phyloP scores from a whole-genome alignment of 2,329 filamentous ascomycete species.

The Colletotrichum siamense region DNA sequence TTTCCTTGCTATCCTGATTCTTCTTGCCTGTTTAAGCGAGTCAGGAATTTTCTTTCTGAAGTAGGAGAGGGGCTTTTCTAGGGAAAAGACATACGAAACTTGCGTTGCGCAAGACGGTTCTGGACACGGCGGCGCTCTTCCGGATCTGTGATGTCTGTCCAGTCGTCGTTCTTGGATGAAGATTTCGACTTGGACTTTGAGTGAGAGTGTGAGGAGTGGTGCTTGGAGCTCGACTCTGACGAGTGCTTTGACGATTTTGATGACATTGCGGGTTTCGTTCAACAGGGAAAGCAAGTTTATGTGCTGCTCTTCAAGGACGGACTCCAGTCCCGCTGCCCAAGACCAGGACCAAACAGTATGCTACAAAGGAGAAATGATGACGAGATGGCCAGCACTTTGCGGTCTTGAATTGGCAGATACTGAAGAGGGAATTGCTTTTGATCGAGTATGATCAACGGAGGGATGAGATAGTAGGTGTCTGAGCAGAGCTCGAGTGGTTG shows the following conservation, averaged over 20 bases:
- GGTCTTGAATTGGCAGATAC: neutral
- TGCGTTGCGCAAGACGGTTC: constrained; percentile 77
- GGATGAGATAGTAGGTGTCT: neutral
- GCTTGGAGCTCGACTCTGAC: constrained; percentile 30
- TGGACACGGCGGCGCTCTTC: constrained; percentile 77
- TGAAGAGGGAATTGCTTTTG: neutral
- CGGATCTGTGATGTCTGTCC: constrained; percentile 72
- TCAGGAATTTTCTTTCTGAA: neutral
- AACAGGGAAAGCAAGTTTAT: neutral
- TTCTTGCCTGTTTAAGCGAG: constrained; percentile 66
- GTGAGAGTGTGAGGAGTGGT: constrained; percentile 40
- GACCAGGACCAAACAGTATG: neutral
- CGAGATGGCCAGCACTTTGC: neutral
- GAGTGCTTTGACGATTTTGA: constrained; percentile 30
- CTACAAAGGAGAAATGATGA: neutral
- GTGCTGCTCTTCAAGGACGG: neutral
- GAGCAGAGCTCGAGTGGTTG: neutral
- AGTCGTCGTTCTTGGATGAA: constrained; percentile 61
- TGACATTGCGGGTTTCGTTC: constrained; percentile 30
- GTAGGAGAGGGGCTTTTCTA: neutral
- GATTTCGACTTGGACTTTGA: constrained; percentile 44
- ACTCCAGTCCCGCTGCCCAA: neutral
- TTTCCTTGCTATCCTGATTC: constrained; percentile 70
- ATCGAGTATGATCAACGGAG: neutral
- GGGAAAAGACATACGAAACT: constrained; percentile 66